Percentiles rank a stretch among this genome's conserved stretches.
These are phyloP conservation scores for Botrytis deweyae DNA, from an alignment of 2,329 filamentous ascomycete genomes.

Conservation along the genomic window DNA sequence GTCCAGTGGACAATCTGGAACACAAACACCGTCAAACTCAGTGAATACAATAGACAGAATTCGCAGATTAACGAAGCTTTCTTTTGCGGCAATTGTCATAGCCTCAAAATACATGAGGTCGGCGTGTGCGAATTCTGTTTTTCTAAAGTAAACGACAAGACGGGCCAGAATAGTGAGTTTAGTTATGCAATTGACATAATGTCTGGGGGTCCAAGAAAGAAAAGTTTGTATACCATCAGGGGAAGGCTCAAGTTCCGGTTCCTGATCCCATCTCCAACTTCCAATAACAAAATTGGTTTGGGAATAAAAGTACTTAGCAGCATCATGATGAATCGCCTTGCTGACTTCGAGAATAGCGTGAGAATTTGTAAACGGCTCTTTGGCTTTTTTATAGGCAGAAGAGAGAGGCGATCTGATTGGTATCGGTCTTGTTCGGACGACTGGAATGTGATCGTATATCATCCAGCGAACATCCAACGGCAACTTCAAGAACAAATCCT, in stretches of 20 bases:
- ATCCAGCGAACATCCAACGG: background rate
- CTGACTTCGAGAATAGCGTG: background rate
- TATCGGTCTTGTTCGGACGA: background rate
- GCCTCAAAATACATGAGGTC: background rate
- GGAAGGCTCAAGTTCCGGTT: background rate
- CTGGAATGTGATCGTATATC: background rate
- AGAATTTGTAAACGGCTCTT: background rate
- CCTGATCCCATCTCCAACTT: background rate
- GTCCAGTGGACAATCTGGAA: background rate
- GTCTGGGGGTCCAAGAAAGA: background rate
- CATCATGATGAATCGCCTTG: background rate
- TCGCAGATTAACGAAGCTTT: background rate
- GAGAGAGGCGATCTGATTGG: background rate
- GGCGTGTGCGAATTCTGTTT: background rate
- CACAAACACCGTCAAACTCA: background rate
- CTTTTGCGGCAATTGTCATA: background rate
- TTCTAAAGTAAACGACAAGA: background rate
- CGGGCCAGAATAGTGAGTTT: background rate
- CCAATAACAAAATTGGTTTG: background rate
- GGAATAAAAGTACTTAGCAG: background rate
- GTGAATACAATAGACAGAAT: background rate
- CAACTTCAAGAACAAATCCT: background rate
- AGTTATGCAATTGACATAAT: background rate
- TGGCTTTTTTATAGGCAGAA: background rate
- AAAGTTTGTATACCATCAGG: background rate